Conservation (phyloP, 768 basidiomycete genomes). For the Russula griseocarnosa region DNA sequence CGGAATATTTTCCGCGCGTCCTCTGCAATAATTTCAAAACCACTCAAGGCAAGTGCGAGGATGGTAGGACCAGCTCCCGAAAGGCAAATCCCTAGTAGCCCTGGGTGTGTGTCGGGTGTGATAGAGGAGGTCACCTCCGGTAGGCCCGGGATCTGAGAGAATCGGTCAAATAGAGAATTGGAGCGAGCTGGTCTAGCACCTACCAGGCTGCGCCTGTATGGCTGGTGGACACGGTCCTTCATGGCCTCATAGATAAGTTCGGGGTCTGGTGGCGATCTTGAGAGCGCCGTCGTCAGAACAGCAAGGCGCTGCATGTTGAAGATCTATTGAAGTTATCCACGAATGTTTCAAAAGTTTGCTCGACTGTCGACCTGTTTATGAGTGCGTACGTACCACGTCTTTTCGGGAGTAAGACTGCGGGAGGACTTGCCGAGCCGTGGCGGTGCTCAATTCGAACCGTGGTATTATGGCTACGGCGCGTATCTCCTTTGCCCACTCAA, state of each 20-base stretch:
- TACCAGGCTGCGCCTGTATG: constrained; percentile 85
- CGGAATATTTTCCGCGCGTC: constrained; percentile 74
- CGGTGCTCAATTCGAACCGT: constrained; percentile 92
- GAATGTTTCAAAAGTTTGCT: background rate
- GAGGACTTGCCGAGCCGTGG: constrained; percentile 87
- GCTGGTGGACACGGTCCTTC: constrained; percentile 98
- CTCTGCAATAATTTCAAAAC: constrained; percentile 81
- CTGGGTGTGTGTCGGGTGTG: constrained; percentile 85
- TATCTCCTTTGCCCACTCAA: constrained; percentile 79
- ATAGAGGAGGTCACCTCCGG: constrained; percentile 87
- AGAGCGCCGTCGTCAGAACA: constrained; percentile 91
- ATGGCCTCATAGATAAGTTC: constrained; percentile 98
- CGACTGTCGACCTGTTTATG: background rate
- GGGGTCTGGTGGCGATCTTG: constrained; percentile 85
- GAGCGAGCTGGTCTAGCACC: constrained; percentile 32
- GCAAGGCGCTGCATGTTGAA: constrained; percentile 97
- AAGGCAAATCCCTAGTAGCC: constrained; percentile 94
- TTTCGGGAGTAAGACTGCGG: constrained; percentile 81
- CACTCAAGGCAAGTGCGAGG: constrained; percentile 83
- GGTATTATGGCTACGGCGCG: constrained; percentile 94
- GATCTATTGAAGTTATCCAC: constrained; percentile 51
- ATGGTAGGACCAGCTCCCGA: constrained; percentile 98
- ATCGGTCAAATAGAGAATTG: background rate
- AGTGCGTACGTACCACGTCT: constrained; percentile 63
- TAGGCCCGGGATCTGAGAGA: constrained; percentile 83